These are phyloP conservation scores for Carpinus viminea DNA, from an alignment of 306 rosid species.

Conservation along the genomic window DNA sequence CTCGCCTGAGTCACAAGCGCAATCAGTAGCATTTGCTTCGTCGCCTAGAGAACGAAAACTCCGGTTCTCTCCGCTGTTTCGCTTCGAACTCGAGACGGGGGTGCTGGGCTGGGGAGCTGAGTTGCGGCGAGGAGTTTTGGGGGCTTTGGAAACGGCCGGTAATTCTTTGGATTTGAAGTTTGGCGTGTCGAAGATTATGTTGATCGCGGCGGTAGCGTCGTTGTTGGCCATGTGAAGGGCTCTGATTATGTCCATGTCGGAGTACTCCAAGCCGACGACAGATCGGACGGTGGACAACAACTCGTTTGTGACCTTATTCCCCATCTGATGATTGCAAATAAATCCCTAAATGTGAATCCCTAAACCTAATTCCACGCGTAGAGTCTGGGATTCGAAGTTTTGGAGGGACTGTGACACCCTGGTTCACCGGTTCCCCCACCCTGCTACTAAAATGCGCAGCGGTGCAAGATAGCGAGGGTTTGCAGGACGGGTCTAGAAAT, in stretches of 20 bases:
- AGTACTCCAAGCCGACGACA: conserved; percentile 66
- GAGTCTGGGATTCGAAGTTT: background rate
- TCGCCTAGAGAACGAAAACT: conserved; percentile 2
- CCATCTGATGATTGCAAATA: conserved; percentile 39
- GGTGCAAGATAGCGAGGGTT: background rate
- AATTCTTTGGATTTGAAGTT: conserved; percentile 37
- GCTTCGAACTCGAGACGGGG: conserved; percentile 18
- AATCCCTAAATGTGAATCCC: conserved; percentile 16
- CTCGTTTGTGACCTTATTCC: conserved; percentile 65
- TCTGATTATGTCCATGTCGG: conserved; percentile 88
- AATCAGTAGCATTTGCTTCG: conserved; percentile 25
- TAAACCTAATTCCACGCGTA: conserved; percentile 9
- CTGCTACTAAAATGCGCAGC: conserved; percentile 5
- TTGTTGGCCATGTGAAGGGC: conserved; percentile 88
- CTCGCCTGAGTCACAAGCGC: conserved; percentile 25
- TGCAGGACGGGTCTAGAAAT: background rate
- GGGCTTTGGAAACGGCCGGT: conserved; percentile 21
- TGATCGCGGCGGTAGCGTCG: conserved; percentile 89
- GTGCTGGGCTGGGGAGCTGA: conserved; percentile 28
- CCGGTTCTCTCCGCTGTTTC: conserved; percentile 1
- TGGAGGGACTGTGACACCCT: too few relatives aligned
- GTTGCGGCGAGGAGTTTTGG: conserved; percentile 29
- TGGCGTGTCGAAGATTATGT: conserved; percentile 70
- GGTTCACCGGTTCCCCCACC: background rate
- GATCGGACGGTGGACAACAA: conserved; percentile 75